phyloP scores from a whole-genome alignment of 495 filamentous ascomycete genomes.

The Parmelia sp. region DNA sequence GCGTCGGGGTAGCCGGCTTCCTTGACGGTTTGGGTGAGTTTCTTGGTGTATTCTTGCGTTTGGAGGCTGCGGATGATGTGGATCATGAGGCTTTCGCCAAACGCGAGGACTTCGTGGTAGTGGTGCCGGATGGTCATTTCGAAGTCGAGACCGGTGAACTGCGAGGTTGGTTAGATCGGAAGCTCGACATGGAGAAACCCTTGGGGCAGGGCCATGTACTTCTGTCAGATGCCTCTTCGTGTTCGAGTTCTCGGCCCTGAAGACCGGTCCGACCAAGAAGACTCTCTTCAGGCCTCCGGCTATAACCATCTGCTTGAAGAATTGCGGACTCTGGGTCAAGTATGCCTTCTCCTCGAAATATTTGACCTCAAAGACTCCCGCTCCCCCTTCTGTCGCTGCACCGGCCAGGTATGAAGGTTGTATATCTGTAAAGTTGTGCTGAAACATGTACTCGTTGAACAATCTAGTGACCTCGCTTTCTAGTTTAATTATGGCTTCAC shows the following conservation, averaged over 20 bases:
- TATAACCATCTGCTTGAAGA: slow-evolving; percentile 96
- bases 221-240: slow-evolving; percentile 96
- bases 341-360: slow-evolving; percentile 86
- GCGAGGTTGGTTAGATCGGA: not conserved
- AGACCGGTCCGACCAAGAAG: slow-evolving; percentile 84
- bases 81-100: slow-evolving; percentile 78
- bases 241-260: slow-evolving; percentile 94
- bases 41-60: slow-evolving; percentile 51
- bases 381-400: slow-evolving; percentile 87
- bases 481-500: slow-evolving; percentile 78
- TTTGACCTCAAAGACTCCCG: slow-evolving; percentile 83
- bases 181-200: not conserved
- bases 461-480: slow-evolving; percentile 74
- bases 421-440: slow-evolving; percentile 75
- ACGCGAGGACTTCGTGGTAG: slow-evolving; percentile 79
- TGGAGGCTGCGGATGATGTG: slow-evolving; percentile 78
- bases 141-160: slow-evolving; percentile 92
- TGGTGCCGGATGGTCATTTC: slow-evolving; percentile 89
- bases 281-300: slow-evolving; percentile 86
- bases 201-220: slow-evolving; percentile 31
- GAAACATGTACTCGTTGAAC: slow-evolving; percentile 72
- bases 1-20: slow-evolving; percentile 52
- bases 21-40: slow-evolving; percentile 60
- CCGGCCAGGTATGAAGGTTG: slow-evolving; percentile 85
- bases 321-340: slow-evolving; percentile 88